Percentiles rank a stretch among this genome's conserved stretches.
Conservation (phyloP, 768 basidiomycete species). For the Favolaschia claudopus region DNA sequence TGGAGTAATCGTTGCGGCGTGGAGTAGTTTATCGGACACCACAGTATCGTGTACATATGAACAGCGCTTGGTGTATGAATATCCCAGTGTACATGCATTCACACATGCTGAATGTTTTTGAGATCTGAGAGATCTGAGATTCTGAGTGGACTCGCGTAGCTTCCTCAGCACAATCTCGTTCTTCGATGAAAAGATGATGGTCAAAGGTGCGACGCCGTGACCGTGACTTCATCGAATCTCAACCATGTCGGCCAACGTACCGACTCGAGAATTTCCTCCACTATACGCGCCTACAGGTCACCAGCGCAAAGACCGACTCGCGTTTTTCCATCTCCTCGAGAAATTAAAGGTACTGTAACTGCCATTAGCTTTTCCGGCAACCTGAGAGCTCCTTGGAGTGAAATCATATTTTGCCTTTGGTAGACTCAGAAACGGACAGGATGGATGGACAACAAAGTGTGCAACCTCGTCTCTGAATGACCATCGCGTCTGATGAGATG, state of each 20-base stretch:
- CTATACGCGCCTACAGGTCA: conserved; percentile 65
- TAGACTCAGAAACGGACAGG: conserved; percentile 96
- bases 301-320: conserved; percentile 71
- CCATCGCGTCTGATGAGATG: background rate
- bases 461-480: conserved; percentile 27
- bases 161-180: too few species aligned
- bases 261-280: conserved; percentile 62
- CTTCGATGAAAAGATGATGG: too few species aligned
- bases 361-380: background rate
- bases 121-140: background rate
- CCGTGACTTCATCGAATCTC: background rate
- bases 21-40: too few species aligned
- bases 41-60: too few species aligned
- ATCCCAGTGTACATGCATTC: too few species aligned
- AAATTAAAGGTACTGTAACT: conserved; percentile 72
- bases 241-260: background rate
- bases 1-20: too few species aligned
- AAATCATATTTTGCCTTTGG: background rate
- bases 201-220: background rate
- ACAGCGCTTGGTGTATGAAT: too few species aligned
- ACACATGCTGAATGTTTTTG: too few species aligned
- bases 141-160: too few species aligned
- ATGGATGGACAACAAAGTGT: conserved; percentile 86
- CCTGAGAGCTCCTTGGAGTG: background rate
- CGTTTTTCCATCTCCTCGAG: conserved; percentile 91